Evolutionary conservation across 2,329 filamentous ascomycete species (phyloP).

Genomic region (Pyrenophora teres): DNA sequence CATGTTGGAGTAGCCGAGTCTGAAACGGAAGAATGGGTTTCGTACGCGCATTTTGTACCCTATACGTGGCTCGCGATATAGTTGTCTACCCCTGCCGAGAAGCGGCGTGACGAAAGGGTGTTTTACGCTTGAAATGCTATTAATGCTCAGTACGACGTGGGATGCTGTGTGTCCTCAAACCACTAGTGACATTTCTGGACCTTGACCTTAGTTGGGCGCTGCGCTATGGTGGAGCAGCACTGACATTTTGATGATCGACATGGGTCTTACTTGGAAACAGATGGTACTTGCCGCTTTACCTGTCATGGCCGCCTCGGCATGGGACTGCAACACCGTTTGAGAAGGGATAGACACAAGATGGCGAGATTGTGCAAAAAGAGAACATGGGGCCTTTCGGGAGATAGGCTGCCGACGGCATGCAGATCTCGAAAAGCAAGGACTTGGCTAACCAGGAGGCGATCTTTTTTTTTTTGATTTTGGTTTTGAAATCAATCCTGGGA

Average conservation of each 20-base stretch:
- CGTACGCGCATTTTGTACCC: constrained; percentile 19
- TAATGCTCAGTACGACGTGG: constrained; percentile 11
- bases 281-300: constrained; percentile 23
- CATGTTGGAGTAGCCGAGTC: constrained; percentile 13
- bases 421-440: background rate
- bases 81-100: constrained; percentile 18
- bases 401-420: constrained; percentile 4
- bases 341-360: constrained; percentile 1
- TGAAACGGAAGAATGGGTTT: constrained; percentile 23
- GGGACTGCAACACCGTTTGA: constrained; percentile 2
- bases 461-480: too few species aligned
- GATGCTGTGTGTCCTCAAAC: constrained; percentile 4
- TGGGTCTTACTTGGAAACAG: constrained; percentile 18
- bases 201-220: background rate
- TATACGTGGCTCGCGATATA: constrained; percentile 26
- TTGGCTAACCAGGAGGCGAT: too few species aligned
- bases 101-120: constrained; percentile 12
- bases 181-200: constrained; percentile 5
- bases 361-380: background rate
- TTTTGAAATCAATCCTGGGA: too few species aligned
- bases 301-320: background rate
- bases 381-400: constrained; percentile 1
- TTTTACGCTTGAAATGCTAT: constrained; percentile 16
- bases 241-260: constrained; percentile 9
- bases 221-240: constrained; percentile 6